Evolutionary conservation across 805 yeast genomes (phyloP).

Genomic region (Starmera amethionina): DNA sequence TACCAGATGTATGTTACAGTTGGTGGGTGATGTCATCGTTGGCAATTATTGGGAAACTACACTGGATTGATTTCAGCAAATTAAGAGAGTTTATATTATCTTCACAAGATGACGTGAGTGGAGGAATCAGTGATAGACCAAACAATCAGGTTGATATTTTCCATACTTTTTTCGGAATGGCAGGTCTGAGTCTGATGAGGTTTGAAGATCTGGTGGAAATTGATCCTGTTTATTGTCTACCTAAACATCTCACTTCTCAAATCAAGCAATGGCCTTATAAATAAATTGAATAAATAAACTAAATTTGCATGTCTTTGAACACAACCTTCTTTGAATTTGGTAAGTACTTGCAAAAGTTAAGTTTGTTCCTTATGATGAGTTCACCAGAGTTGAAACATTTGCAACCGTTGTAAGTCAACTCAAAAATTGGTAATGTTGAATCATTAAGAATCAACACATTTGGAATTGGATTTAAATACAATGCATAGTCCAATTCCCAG

Average conservation of each 20-base stretch:
- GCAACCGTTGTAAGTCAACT: conserved; percentile 75
- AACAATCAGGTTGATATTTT: conserved; percentile 89
- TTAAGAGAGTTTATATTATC: conserved; percentile 57
- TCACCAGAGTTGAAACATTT: conserved; percentile 65
- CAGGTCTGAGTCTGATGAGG: conserved; percentile 76
- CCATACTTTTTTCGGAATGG: conserved; percentile 84
- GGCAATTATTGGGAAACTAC: conserved; percentile 50
- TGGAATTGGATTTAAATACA: conserved; percentile 75
- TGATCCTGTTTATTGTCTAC: conserved; percentile 86
- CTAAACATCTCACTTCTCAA: conserved; percentile 28
- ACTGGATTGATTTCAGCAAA: conserved; percentile 68
- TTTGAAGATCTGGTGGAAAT: conserved; percentile 48
- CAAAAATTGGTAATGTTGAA: conserved; percentile 58
- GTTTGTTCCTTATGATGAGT: conserved; percentile 36
- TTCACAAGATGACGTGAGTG: conserved; percentile 69
- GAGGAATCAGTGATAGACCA: conserved; percentile 90
- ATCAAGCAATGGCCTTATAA: conserved; percentile 27
- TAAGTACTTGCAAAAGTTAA: conserved; percentile 65
- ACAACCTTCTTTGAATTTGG: conserved; percentile 48
- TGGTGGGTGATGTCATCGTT: conserved; percentile 93
- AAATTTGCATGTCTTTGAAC: conserved; percentile 35
- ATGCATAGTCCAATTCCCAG: conserved; percentile 59
- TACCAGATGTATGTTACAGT: conserved; percentile 95
- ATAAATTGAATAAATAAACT: background rate
- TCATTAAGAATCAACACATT: conserved; percentile 56